Conservation (phyloP, 73 alveolate genomes). For the Paramecium sexaurelia region DNA sequence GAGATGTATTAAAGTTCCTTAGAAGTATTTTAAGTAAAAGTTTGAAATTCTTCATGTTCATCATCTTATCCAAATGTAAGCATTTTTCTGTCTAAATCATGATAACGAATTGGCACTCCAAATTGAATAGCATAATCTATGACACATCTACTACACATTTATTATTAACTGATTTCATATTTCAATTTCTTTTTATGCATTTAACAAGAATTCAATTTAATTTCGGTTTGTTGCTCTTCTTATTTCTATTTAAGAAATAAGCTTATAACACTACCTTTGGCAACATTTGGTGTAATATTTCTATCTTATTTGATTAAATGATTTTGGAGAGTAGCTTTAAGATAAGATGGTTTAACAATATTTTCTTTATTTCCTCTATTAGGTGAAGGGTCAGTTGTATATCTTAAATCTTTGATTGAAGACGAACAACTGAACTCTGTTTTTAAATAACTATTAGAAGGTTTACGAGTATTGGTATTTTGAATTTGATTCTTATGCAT, state of each 20-base stretch:
- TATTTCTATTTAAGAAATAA: slow-evolving; percentile 31
- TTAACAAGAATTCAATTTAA: slow-evolving; percentile 31
- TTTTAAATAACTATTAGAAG: slow-evolving; percentile 51
- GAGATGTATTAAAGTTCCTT: slow-evolving; percentile 3
- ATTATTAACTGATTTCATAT: slow-evolving; percentile 21
- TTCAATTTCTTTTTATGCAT: slow-evolving; percentile 23
- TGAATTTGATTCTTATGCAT: slow-evolving; percentile 46
- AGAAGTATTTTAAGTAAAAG: neutral
- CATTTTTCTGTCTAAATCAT: slow-evolving; percentile 36
- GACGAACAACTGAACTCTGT: slow-evolving; percentile 17
- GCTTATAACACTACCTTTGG: slow-evolving; percentile 26
- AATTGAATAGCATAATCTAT: slow-evolving; percentile 35
- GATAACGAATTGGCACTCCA: neutral
- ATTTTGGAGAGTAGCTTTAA: slow-evolving; percentile 38
- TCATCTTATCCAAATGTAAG: slow-evolving; percentile 52
- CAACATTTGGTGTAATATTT: neutral
- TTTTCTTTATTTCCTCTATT: slow-evolving; percentile 25
- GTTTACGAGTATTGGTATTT: slow-evolving; percentile 42
- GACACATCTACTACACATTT: slow-evolving; percentile 52
- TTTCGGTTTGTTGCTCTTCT: slow-evolving; percentile 16
- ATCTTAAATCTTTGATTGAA: neutral
- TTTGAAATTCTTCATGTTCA: slow-evolving; percentile 36
- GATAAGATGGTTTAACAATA: slow-evolving; percentile 9
- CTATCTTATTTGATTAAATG: slow-evolving; percentile 57
- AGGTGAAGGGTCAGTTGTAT: slow-evolving; percentile 51